Percentiles rank a stretch among this genome's conserved stretches.
Evolutionary conservation across 345 rosid genomes (phyloP).

Genomic region (Conringia planisiliqua): DNA sequence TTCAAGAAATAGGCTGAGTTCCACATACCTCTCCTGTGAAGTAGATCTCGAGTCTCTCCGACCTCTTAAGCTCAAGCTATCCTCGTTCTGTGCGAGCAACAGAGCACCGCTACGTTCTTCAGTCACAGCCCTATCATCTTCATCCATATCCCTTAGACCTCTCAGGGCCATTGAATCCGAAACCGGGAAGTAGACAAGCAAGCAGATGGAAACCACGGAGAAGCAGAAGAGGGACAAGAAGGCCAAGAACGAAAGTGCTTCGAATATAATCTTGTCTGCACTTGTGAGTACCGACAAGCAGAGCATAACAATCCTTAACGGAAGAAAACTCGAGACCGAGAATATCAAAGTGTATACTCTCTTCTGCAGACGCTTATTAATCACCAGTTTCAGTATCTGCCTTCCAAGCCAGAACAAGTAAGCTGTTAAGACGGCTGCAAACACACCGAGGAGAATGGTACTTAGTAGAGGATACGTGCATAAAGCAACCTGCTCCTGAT

Average conservation of each 20-base stretch:
- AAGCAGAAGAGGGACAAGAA: slow-evolving; percentile 75
- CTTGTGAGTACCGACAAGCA: slow-evolving; percentile 69
- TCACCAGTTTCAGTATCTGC: slow-evolving; percentile 76
- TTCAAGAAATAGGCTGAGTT: slow-evolving; percentile 36
- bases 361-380: slow-evolving; percentile 87
- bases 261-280: slow-evolving; percentile 68
- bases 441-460: slow-evolving; percentile 81
- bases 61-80: slow-evolving; percentile 24
- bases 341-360: slow-evolving; percentile 81
- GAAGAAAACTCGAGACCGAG: slow-evolving; percentile 81
- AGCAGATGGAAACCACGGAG: slow-evolving; percentile 66
- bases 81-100: slow-evolving; percentile 27
- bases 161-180: slow-evolving; percentile 91
- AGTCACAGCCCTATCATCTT: slow-evolving; percentile 43
- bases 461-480: slow-evolving; percentile 91
- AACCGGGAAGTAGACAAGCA: slow-evolving; percentile 87
- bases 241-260: slow-evolving; percentile 75
- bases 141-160: slow-evolving; percentile 51
- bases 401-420: slow-evolving; percentile 94
- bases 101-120: slow-evolving; percentile 33
- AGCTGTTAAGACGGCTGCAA: slow-evolving; percentile 55
- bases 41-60: slow-evolving; percentile 27
- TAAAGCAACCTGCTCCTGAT: slow-evolving; percentile 43
- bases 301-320: slow-evolving; percentile 78
- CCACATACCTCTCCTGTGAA: slow-evolving; percentile 40